Evolutionary conservation across 805 yeast genomes (phyloP), one percentile per base, ranked within the genome.

Genomic region (Lipomyces orientalis): DNA sequence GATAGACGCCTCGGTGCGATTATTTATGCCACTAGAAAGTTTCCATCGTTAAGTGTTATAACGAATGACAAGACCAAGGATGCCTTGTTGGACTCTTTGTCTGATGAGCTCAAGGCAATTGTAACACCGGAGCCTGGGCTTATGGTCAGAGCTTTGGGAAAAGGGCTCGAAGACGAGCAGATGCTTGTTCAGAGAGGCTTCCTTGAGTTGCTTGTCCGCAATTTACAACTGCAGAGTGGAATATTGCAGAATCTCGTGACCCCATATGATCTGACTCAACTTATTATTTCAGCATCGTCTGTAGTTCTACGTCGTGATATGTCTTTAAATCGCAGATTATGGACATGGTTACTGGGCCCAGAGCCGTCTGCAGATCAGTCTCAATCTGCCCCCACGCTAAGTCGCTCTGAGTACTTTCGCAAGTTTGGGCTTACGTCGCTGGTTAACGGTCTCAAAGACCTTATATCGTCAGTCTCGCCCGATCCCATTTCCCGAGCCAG

Each of bases 291-390:
- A 9, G 88, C 93, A 51, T 84, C 92, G 33, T 78, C 83, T 10
- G 87, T 93, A 0, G 89, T 95, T 1, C 80, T 92, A 56, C 86
- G 89, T 57, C 88, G 88, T 73, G 99, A 95, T 77, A 92, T 95
- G 97, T 92, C 98, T 8, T 83, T 95, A 67, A 95, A 95, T 77
- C 84, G 99, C 78, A 84, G 99, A 73, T 82, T 95, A 25, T 93
- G 98, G 97, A 88, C 85, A 67, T 95, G 97, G 97, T 80, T 95
- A 7, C 78, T 94, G 35, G 98, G 98, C 0, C 95, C 97, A 1
- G 92, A 88, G 34, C 80, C 79, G 7, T 65, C 29, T 54, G 71
- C 64, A 31, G 73, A 66, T 56, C 68, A 64, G 4, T 62, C 61
- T 16, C 37, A 63, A 59, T 61, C 37, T 43, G 37, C 59, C 9